A percentile compares a stretch with the other conserved stretches of the same genome.
Evolutionary conservation across 108 stramenopile species (phyloP).

Genomic region (Nannochloropsis gaditana): DNA sequence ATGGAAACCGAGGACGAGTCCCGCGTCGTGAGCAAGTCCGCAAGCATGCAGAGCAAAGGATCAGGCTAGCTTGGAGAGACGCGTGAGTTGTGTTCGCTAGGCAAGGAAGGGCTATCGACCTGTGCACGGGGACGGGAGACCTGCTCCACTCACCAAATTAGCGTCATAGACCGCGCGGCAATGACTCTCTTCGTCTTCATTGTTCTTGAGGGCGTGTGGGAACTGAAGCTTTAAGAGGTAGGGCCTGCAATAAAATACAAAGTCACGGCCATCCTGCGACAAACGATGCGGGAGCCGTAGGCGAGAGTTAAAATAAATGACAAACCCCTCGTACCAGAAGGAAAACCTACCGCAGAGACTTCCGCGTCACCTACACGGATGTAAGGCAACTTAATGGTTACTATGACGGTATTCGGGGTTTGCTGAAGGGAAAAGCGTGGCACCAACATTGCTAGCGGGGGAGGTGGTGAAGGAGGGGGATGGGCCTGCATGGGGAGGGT

Average conservation of each 20-base stretch:
- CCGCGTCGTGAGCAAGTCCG: too few relatives aligned
- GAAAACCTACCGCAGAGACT: background rate
- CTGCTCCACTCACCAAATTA: conserved; percentile 15
- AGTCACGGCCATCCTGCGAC: conserved; percentile 41
- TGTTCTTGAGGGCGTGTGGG: conserved; percentile 32
- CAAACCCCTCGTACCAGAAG: background rate
- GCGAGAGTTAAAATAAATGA: background rate
- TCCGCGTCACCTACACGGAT: conserved; percentile 29
- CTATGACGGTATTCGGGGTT: background rate
- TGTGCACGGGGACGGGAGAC: too few relatives aligned
- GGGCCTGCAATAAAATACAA: conserved; percentile 56
- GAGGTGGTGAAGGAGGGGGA: background rate
- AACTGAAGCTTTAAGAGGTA: conserved; percentile 50
- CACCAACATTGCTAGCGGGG: background rate
- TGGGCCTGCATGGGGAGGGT: background rate
- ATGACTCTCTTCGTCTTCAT: conserved; percentile 40
- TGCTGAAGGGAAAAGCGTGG: conserved; percentile 23
- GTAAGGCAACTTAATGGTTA: conserved; percentile 25
- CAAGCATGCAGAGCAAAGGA: too few relatives aligned
- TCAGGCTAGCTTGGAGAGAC: too few relatives aligned
- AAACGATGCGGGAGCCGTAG: background rate
- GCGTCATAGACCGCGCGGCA: conserved; percentile 50
- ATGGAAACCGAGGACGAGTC: background rate
- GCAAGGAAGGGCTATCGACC: too few relatives aligned
- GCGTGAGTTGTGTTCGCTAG: too few relatives aligned